Base-by-base conservation (phyloP, 129 eudicot genomes). In the Apium graveolens region DNA sequence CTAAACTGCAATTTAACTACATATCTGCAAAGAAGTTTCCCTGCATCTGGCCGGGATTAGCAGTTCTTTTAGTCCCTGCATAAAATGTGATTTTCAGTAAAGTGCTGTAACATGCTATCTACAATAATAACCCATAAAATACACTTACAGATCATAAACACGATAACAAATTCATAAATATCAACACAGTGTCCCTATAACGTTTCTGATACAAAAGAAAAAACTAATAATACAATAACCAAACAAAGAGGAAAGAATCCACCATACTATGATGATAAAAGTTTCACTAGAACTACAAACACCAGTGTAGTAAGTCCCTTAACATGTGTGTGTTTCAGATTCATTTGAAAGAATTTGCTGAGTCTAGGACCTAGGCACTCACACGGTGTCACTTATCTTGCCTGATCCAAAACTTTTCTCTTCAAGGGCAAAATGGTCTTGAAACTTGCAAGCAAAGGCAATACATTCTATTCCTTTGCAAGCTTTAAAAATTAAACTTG, bases 11-110 rank as follows among this genome's bases (percentile, higher is more conserved):
- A 71, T 73, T 5, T 13, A 77, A 70, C 81, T 86, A 88, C 48
- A 93, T 51, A 80, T 89, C 98, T 3, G 96, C 91, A 78, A 93
- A 93, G 83, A 93, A 93, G 79, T 76, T 26, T 34, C 45, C 55
- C 80, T 85, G 74, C 92, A 76, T 43, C 71, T 89, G 82, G 87
- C 85, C 7, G 78, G 83, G 46, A 78, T 88, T 84, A 80, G 83
- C 41, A 86, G 84, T 62, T 83, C 88, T 86, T 89, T 93, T 91
- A 76, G 91, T 85, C 44, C 98, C 97, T 93, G 82, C 60, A 57
- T 37, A 66, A 53, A 72, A 29, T 26, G 81, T 32, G 66, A 2
- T 70, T 8, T 34, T 35, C 34, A 37, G 43, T 37, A 4, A 17
- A 14, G 27, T 37, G 46, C 21, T 16, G 5, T 5, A 49, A 44